Base-by-base conservation (phyloP, 257 asterid species). In the Gynochthodes officinalis region DNA sequence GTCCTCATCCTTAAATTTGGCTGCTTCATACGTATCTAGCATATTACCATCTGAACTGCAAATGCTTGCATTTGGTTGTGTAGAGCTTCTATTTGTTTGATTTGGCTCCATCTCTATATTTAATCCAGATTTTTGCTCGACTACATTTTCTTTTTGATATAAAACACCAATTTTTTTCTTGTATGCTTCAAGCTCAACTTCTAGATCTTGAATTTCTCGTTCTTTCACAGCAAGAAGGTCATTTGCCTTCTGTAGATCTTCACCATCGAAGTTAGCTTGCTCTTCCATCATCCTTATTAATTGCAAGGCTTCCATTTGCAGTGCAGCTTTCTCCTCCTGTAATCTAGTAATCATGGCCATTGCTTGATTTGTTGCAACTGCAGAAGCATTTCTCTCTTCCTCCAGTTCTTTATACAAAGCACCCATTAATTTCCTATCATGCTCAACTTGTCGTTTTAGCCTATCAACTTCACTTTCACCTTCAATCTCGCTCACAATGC, bases 311-410 rank as follows among this genome's bases (percentile, higher is more conserved):
- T 93, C 98, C 96, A 88, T 89, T 55, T 91, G 83, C 37, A 93
- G 82, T 48, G 91, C 75, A 0, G 98, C 90, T 76, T 92, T 92
- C 84, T 92, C 98, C 75, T 90, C 96, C 76, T 92, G 98, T 79
- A 92, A 76, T 74, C 96, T 76, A 63, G 97, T 90, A 74, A 92
- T 90, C 98, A 92, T 92, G 30, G 98, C 95, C 98, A 92, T 88
- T 5, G 98, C 88, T 80, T 92, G 96, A 77, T 89, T 90, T 57
- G 89, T 89, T n/a, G 98, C 97, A 64, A 88, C 82, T 11, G 96
- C 86, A 61, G 98, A 88, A 53, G 98, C 96, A 71, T 79, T 92
- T 82, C 95, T 82, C 83, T 92, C 98, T 72, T 92, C 98, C 84
- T 92, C 98, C 67, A 92, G 78, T 48, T 92, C 98, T 75, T 80